Conservation (phyloP, 2,329 filamentous ascomycete species). For the Cytospora paraplurivora region DNA sequence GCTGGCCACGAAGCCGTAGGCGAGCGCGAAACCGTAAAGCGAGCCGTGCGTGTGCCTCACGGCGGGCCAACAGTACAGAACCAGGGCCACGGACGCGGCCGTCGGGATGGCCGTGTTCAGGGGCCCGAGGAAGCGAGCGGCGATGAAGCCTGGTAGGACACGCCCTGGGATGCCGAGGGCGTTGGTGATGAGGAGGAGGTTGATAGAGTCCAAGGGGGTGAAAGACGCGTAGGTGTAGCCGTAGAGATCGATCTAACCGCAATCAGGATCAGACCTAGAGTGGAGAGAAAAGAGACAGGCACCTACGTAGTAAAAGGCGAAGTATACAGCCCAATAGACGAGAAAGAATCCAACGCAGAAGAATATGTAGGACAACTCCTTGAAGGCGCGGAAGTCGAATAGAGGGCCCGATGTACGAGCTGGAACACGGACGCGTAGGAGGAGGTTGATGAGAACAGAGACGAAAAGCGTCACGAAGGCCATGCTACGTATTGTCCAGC, state of each 20-base stretch:
- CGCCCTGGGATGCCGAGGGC: conserved; percentile 52
- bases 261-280: conserved; percentile 13
- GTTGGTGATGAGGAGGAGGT: conserved; percentile 55
- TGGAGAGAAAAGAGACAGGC: neutral
- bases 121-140: conserved; percentile 44
- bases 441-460: conserved; percentile 43
- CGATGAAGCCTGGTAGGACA: conserved; percentile 48
- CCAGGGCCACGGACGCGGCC: conserved; percentile 38
- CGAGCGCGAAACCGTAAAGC: conserved; percentile 45
- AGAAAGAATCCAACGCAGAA: conserved; percentile 43
- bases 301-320: conserved; percentile 53
- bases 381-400: conserved; percentile 54
- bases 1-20: conserved; percentile 52
- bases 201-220: conserved; percentile 36
- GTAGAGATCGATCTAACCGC: conserved; percentile 4
- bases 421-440: conserved; percentile 49
- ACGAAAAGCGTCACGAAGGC: conserved; percentile 61
- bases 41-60: conserved; percentile 38
- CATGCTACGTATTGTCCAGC: conserved; percentile 64
- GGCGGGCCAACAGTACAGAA: conserved; percentile 46
- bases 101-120: conserved; percentile 44
- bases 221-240: conserved; percentile 47
- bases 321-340: conserved; percentile 55
- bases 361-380: conserved; percentile 49
- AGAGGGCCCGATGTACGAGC: conserved; percentile 49